These are phyloP conservation scores for Gentiana macrophylla DNA, from an alignment of 257 asterid species.

Conservation along the genomic window DNA sequence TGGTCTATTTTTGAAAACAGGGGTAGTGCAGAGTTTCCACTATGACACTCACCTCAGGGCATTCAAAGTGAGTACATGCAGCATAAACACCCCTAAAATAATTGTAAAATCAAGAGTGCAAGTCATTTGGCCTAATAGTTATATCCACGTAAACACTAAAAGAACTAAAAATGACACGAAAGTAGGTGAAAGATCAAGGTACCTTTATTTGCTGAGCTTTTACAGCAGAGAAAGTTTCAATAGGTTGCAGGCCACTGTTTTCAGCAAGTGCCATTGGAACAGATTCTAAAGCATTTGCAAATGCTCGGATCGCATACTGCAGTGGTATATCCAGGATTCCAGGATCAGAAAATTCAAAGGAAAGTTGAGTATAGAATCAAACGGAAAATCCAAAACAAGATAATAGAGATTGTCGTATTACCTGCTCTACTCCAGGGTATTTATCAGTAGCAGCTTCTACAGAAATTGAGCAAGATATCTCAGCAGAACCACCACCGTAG, in stretches of 20 bases:
- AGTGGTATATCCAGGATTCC: neutral
- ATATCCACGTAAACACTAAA: neutral
- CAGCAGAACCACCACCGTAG: constrained; percentile 98
- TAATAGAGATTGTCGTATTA: constrained; percentile 6
- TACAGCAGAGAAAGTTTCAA: constrained; percentile 85
- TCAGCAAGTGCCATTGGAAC: constrained; percentile 98
- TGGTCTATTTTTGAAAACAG: too few relatives aligned
- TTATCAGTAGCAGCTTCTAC: constrained; percentile 97
- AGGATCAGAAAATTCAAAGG: neutral
- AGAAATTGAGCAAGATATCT: constrained; percentile 87
- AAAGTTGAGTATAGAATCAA: constrained; percentile 7
- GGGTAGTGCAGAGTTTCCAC: too few relatives aligned
- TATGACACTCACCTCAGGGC: too few relatives aligned
- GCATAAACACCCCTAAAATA: too few relatives aligned
- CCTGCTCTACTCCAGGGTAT: constrained; percentile 98
- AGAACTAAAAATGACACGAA: neutral
- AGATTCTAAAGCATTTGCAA: constrained; percentile 93
- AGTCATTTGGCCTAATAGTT: too few relatives aligned
- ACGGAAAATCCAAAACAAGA: neutral
- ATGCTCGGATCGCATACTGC: constrained; percentile 93
- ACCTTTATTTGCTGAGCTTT: constrained; percentile 93
- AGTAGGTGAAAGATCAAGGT: neutral
- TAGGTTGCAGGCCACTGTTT: constrained; percentile 91
- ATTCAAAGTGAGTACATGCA: too few relatives aligned
- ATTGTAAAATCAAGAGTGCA: too few relatives aligned